Base-by-base conservation (phyloP, 202 grass and related monocot species). In the Panicum virgatum region DNA sequence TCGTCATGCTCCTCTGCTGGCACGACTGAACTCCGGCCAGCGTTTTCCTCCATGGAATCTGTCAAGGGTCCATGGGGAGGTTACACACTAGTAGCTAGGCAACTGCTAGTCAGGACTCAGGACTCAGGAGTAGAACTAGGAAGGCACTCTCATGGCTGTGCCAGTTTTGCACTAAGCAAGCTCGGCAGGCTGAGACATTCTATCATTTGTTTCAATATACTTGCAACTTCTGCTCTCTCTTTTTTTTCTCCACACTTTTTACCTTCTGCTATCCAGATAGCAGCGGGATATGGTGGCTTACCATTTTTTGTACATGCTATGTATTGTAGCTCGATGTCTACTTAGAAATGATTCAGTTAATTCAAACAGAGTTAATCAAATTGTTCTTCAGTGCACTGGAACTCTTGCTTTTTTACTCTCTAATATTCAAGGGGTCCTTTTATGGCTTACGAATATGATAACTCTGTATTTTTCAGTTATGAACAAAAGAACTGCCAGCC, bases 1-100 rank as follows among this genome's bases (percentile, higher is more conserved):
- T 94, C 71, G 53, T 94, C 85, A 90, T 92, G 92, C 92, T 94
- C 54, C 82, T 92, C 40, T 92, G 89, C 70, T 94, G 79, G 71
- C 89, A 94, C 65, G 89, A 94, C 70, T 92, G 78, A 96, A 66
- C 29, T 56, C 59, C 50, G 15, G 13, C 5, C 46, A 10, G 16
- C 32, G 54, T 81, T 88, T 44, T 80, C 69, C 68, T 86, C 45
- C 84, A 70, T 69, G 34, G 37, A 46, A 69, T 75, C 75, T 45
- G 14, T 73, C 75, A 70, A 69, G 74, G 27, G 48, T 83, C 36
- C 75, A 80, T 75, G 53, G 61, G 80, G 76, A 83, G n/a, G 22
- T 57, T 63, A 63, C 62, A 63, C 62, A 79, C n/a, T 79, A 63
- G 54, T 37, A 83, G 74, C 32, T 86, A 79, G 79, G 48, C n/a